Evolutionary conservation across 345 rosid genomes (phyloP).

Genomic region (Salix caprea): DNA sequence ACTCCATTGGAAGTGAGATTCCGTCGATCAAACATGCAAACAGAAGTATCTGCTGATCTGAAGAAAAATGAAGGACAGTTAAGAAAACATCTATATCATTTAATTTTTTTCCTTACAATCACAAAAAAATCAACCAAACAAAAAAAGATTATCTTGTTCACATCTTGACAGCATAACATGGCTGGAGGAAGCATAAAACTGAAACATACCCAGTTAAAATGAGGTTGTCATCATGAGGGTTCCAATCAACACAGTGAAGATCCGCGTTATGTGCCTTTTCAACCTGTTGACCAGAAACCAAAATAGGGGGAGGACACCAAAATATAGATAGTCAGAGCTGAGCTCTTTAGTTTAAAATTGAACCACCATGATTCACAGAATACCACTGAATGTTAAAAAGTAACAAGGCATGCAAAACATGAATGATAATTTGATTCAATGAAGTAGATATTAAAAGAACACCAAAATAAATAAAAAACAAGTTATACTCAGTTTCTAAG

Average conservation of each 20-base stretch:
- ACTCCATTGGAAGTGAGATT: constrained; percentile 71
- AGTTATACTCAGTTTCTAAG: background rate
- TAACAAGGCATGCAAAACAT: background rate
- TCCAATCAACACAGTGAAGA: constrained; percentile 99
- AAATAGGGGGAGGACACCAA: background rate
- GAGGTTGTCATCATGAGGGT: constrained; percentile 79
- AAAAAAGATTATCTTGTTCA: background rate
- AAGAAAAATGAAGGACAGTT: constrained; percentile 7
- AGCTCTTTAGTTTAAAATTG: background rate
- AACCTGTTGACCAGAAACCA: constrained; percentile 43
- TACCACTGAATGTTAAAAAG: background rate
- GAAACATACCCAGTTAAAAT: constrained; percentile 79
- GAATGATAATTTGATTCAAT: background rate
- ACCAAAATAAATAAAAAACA: background rate
- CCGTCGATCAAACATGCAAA: constrained; percentile 86
- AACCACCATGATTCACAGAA: background rate
- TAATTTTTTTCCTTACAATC: background rate
- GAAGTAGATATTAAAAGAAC: background rate
- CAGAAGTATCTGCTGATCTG: constrained; percentile 96
- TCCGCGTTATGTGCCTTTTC: constrained; percentile 94
- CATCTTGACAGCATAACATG: background rate
- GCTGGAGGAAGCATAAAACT: constrained; percentile 1
- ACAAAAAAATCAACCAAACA: background rate
- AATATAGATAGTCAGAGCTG: background rate
- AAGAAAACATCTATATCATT: background rate